These are phyloP conservation scores for Scheffersomyces titani DNA, from an alignment of 1,139 yeast genomes.

Conservation along the genomic window DNA sequence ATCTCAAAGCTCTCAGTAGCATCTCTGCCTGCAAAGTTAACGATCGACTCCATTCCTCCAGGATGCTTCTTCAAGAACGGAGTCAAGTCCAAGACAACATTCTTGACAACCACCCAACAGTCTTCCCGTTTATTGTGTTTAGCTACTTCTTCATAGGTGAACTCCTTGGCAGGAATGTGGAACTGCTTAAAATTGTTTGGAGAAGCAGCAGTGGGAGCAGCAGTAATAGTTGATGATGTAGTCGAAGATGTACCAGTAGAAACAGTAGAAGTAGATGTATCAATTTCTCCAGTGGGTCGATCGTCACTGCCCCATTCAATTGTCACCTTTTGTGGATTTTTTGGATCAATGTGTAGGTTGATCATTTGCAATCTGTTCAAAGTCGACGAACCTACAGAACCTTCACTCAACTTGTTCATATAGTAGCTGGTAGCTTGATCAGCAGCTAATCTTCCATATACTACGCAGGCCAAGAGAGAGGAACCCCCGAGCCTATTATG, in stretches of 20 bases:
- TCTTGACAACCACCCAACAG: conserved; percentile 88
- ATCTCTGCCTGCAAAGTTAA: conserved; percentile 85
- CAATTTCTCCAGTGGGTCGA: background rate
- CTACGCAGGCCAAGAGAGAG: conserved; percentile 77
- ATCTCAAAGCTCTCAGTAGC: conserved; percentile 81
- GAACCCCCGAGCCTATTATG: conserved; percentile 78
- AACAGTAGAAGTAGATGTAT: conserved; percentile 2
- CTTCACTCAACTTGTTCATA: conserved; percentile 29
- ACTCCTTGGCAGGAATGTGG: conserved; percentile 44
- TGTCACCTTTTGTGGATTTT: conserved; percentile 26
- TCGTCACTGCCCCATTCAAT: conserved; percentile 26
- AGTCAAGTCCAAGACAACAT: conserved; percentile 82
- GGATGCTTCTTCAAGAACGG: conserved; percentile 81
- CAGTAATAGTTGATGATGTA: conserved; percentile 3
- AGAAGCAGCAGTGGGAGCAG: conserved; percentile 5
- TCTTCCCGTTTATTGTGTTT: conserved; percentile 62
- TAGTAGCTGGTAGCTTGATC: conserved; percentile 38
- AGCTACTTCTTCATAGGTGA: conserved; percentile 56
- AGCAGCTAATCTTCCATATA: conserved; percentile 69
- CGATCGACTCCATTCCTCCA: conserved; percentile 77
- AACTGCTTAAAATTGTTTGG: conserved; percentile 16
- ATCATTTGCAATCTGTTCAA: conserved; percentile 44
- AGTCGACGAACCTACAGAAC: conserved; percentile 15
- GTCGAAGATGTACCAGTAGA: conserved; percentile 5
- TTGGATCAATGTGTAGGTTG: conserved; percentile 48